phyloP scores from a whole-genome alignment of 805 yeast species.

The Clavispora vitiphila region DNA sequence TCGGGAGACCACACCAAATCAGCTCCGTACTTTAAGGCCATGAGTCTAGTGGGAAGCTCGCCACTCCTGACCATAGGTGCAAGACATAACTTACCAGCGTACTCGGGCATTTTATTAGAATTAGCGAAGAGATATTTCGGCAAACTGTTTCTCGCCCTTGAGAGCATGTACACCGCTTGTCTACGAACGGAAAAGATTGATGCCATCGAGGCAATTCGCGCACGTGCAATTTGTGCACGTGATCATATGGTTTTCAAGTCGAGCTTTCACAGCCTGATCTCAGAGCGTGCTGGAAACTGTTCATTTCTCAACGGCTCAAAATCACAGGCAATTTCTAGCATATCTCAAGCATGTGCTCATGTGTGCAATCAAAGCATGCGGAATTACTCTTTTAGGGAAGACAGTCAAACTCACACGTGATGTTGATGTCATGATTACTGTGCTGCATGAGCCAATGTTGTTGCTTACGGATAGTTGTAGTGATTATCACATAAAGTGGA shows the following conservation, averaged over 20 bases:
- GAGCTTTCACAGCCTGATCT: too few relatives aligned
- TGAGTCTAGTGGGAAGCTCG: constrained; percentile 82
- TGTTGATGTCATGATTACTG: not conserved
- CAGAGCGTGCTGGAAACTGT: too few relatives aligned
- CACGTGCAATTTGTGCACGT: not conserved
- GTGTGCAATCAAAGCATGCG: not conserved
- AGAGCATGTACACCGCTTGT: not conserved
- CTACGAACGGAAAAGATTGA: not conserved
- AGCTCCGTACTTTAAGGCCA: constrained; percentile 81
- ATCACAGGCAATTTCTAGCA: too few relatives aligned
- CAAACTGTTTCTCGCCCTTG: not conserved
- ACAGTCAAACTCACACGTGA: not conserved
- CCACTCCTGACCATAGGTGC: constrained; percentile 98
- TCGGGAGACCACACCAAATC: constrained; percentile 96
- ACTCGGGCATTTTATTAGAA: constrained; percentile 48
- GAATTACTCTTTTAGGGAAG: not conserved
- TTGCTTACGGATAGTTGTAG: not conserved
- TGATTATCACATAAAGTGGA: too few relatives aligned
- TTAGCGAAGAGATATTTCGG: not conserved
- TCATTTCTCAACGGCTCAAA: too few relatives aligned
- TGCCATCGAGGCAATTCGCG: not conserved
- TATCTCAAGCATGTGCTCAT: not conserved
- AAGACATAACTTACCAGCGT: constrained; percentile 71
- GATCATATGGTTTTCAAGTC: too few relatives aligned
- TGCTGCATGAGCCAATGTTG: not conserved